phyloP scores from a whole-genome alignment of 1,284 basidiomycete species.

The Mycena sp. region DNA sequence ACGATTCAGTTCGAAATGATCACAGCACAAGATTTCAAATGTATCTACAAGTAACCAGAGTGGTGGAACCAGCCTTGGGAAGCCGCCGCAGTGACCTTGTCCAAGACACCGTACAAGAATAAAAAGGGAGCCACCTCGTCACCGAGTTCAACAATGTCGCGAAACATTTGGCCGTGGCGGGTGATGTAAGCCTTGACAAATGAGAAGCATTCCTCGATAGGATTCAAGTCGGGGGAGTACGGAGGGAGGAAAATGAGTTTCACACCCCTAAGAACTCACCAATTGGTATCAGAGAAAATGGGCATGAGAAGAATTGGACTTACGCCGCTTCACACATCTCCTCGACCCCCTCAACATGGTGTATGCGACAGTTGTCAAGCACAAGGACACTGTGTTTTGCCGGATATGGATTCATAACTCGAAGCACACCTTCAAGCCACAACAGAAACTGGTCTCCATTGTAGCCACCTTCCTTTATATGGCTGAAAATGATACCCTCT shows the following conservation, averaged over 20 bases:
- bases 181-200: slow-evolving; percentile 29
- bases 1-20: too few relatives aligned
- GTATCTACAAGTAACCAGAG: background rate
- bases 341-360: slow-evolving; percentile 29
- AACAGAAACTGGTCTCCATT: slow-evolving; percentile 28
- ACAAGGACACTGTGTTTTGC: slow-evolving; percentile 27
- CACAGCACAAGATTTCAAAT: too few relatives aligned
- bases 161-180: slow-evolving; percentile 22
- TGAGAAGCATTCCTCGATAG: slow-evolving; percentile 33
- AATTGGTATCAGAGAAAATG: too few relatives aligned
- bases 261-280: too few relatives aligned
- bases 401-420: slow-evolving; percentile 32
- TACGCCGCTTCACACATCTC: slow-evolving; percentile 19
- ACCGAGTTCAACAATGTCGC: slow-evolving; percentile 24
- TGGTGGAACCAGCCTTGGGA: slow-evolving; percentile 25
- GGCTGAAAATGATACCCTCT: slow-evolving; percentile 29
- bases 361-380: slow-evolving; percentile 31
- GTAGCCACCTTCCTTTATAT: slow-evolving; percentile 32
- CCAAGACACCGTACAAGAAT: slow-evolving; percentile 28
- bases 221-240: slow-evolving; percentile 34
- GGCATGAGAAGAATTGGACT: background rate
- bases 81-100: slow-evolving; percentile 15
- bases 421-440: slow-evolving; percentile 30
- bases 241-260: slow-evolving; percentile 29
- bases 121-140: slow-evolving; percentile 20